Base-by-base conservation (phyloP, 2,329 filamentous ascomycete species). In the Pseudogymnoascus sp. region DNA sequence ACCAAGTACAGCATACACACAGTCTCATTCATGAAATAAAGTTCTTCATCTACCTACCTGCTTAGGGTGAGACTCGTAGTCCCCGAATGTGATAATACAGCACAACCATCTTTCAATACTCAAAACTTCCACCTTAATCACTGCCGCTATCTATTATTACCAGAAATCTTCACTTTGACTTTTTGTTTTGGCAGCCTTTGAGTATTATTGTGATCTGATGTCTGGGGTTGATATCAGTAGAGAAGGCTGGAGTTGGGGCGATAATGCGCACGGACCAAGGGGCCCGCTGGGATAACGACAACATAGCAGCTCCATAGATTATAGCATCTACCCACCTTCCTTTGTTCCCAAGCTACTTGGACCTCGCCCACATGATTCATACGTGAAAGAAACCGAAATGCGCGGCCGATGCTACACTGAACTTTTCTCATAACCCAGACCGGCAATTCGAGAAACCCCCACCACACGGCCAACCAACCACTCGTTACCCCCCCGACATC, bases 341-440 rank as follows among this genome's bases (percentile, higher is more conserved):
- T 9, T 52, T 48, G 23, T 52, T 30, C 41, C 41, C 41, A 52
- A 52, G 23, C 21, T 18, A 28, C 41, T 28, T 48, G 13, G 41
- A 48, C 15, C 23, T 30, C 23, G 23, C 26, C 41, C 41, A 28
- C 10, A 52, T 52, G 41, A n/a, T 52, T 52, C 23, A 52, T 52
- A 30, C n/a, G n/a, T 52, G 41, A 52, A 52, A 30, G 41, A 28
- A 52, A 18, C 12, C 23, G 41, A 52, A 52, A 52, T 52, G 41
- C 41, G 41, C 41, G 41, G n/a, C 23, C 23, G 18, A 28, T 52
- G 4, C 8, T 30, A 52, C 26, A 28, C 23, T 26, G 23, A 28
- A 30, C 28, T 28, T 30, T 52, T n/a, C 41, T 52, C 23, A 30
- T 52, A 52, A 52, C n/a, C 41, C 30, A 28, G 41, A 52, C 23